Evolutionary conservation across 306 rosid genomes (phyloP).

Genomic region (Vigna angularis): DNA sequence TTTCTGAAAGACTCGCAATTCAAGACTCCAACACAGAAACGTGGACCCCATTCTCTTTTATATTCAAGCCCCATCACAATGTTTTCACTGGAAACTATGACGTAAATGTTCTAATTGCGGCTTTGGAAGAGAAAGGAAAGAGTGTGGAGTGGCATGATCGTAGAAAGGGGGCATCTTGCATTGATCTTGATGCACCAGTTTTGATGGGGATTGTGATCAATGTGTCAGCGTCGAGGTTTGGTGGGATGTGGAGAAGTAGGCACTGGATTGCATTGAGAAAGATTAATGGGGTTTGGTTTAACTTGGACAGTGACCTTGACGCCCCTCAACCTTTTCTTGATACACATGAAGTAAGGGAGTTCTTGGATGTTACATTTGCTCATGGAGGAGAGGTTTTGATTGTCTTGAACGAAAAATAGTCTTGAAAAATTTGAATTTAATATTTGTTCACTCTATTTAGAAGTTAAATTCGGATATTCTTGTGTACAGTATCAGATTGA

Average conservation of each 20-base stretch:
- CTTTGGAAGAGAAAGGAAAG: conserved; percentile 80
- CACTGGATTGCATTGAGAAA: conserved; percentile 88
- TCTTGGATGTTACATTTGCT: conserved; percentile 65
- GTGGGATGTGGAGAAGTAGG: conserved; percentile 83
- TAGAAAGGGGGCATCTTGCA: conserved; percentile 64
- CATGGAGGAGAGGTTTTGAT: conserved; percentile 83
- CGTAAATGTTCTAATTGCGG: conserved; percentile 82
- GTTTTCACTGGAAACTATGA: conserved; percentile 88
- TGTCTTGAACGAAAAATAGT: conserved; percentile 66
- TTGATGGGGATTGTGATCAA: conserved; percentile 91
- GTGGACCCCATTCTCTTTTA: conserved; percentile 68
- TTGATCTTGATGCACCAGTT: conserved; percentile 68
- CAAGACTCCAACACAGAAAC: conserved; percentile 60
- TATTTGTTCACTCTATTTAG: conserved; percentile 9
- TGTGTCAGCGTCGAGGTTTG: conserved; percentile 64
- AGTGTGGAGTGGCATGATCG: conserved; percentile 83
- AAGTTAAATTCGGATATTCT: neutral
- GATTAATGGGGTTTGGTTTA: conserved; percentile 72
- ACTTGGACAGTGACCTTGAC: conserved; percentile 86
- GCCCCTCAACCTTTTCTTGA: conserved; percentile 66
- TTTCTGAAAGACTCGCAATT: conserved; percentile 67
- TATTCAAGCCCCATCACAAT: conserved; percentile 88
- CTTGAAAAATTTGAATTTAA: conserved; percentile 29
- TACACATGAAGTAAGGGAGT: conserved; percentile 56
- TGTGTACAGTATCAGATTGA: conserved; percentile 42